Conservation (phyloP, 2,329 filamentous ascomycete species). For the Boeremia exigua region DNA sequence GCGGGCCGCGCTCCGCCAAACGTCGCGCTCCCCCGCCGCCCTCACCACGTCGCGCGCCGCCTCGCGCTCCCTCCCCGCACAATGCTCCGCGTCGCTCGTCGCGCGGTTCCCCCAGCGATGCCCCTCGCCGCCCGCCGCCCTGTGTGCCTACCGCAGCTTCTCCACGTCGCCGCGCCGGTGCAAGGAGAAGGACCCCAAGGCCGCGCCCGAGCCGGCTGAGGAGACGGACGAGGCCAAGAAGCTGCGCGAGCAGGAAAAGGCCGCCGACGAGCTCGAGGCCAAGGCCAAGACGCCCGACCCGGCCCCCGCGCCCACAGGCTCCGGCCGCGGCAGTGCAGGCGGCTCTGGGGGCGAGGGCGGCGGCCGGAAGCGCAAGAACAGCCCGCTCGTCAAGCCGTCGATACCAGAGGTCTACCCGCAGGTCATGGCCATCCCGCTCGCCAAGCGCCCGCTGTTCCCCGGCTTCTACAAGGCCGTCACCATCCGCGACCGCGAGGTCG, state of each 20-base stretch:
- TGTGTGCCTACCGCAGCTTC: constrained; percentile 45
- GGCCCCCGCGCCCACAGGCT: constrained; percentile 58
- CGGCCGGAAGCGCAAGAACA: constrained; percentile 75
- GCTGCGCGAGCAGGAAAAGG: constrained; percentile 51
- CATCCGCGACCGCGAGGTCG: constrained; percentile 89
- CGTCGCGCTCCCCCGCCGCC: constrained; percentile 51
- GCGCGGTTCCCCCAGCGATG: constrained; percentile 30
- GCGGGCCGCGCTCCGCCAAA: constrained; percentile 65
- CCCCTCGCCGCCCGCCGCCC: constrained; percentile 38
- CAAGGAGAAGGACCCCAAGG: constrained; percentile 63
- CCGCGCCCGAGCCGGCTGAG: constrained; percentile 51
- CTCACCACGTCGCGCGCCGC: constrained; percentile 36
- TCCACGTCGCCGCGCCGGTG: constrained; percentile 54
- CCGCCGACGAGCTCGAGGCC: constrained; percentile 42
- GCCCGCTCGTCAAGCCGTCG: constrained; percentile 81
- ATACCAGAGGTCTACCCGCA: constrained; percentile 97
- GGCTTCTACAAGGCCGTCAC: constrained; percentile 99
- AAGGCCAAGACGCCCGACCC: constrained; percentile 59
- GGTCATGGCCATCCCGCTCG: constrained; percentile 95
- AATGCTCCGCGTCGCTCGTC: constrained; percentile 38
- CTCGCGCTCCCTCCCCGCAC: constrained; percentile 36
- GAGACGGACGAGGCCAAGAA: constrained; percentile 52
- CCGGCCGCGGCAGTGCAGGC: constrained; percentile 66
- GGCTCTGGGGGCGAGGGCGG: constrained; percentile 55
- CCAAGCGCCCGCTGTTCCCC: constrained; percentile 90